Percentiles rank a stretch among this genome's conserved stretches.
These are phyloP conservation scores for Xylaria bambusicola DNA, from an alignment of 495 filamentous ascomycete genomes.

Conservation along the genomic window DNA sequence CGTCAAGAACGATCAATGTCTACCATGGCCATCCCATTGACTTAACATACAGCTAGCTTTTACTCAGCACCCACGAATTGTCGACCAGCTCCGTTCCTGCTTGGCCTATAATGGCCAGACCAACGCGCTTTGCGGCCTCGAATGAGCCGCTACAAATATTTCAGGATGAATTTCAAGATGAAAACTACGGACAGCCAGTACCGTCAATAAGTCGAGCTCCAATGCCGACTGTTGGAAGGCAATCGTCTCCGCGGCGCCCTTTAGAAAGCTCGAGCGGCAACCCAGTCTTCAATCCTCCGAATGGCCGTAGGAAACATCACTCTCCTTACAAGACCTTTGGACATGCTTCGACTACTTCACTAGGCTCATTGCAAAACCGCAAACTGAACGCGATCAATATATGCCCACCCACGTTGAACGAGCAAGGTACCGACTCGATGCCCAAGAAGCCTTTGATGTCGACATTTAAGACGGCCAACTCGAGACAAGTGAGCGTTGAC, in stretches of 20 bases:
- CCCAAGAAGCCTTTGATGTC: conserved; percentile 72
- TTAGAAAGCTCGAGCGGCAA: conserved; percentile 55
- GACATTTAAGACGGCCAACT: conserved; percentile 60
- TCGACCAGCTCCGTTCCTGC: conserved; percentile 8
- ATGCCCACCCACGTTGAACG: conserved; percentile 64
- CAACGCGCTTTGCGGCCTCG: conserved; percentile 61
- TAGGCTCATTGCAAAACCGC: conserved; percentile 44
- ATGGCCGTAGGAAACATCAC: conserved; percentile 49
- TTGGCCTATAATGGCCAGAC: conserved; percentile 47
- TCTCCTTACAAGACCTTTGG: conserved; percentile 59
- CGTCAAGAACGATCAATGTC: not conserved
- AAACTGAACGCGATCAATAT: conserved; percentile 65
- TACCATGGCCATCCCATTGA: conserved; percentile 11
- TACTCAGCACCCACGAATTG: conserved; percentile 19
- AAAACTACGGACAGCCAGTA: conserved; percentile 43
- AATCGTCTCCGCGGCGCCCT: conserved; percentile 41
- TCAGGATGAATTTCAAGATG: conserved; percentile 54
- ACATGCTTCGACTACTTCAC: conserved; percentile 40
- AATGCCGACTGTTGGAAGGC: conserved; percentile 51
- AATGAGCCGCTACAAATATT: conserved; percentile 63
- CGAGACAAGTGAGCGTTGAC: conserved; percentile 66
- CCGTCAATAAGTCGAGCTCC: conserved; percentile 53
- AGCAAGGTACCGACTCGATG: conserved; percentile 80
- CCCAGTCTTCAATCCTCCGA: conserved; percentile 59
- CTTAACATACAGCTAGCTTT: conserved; percentile 4